These are phyloP conservation scores for Penicillium pulvis DNA, from an alignment of 495 filamentous ascomycete species.

Conservation along the genomic window DNA sequence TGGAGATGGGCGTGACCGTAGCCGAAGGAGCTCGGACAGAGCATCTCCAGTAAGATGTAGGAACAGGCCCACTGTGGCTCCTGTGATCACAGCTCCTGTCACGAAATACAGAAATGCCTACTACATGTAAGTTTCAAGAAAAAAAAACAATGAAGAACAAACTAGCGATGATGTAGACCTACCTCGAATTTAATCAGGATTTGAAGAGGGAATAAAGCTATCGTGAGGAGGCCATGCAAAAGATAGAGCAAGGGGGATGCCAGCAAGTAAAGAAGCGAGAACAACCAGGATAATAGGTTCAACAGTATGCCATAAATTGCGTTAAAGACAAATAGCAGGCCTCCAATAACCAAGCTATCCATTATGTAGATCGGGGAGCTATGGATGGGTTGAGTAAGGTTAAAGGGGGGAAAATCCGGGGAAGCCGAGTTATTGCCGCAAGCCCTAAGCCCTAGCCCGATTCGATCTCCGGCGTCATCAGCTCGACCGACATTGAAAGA, in stretches of 20 bases:
- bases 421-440: constrained; percentile 22
- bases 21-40: constrained; percentile 20
- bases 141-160: background rate
- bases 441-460: constrained; percentile 34
- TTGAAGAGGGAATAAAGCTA: constrained; percentile 40
- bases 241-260: constrained; percentile 51
- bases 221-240: constrained; percentile 34
- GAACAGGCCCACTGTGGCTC: constrained; percentile 22
- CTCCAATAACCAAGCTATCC: background rate
- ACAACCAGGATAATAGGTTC: constrained; percentile 34
- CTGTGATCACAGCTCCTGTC: constrained; percentile 24
- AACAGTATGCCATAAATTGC: constrained; percentile 1
- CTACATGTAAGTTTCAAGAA: constrained; percentile 9
- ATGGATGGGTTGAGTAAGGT: background rate
- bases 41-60: constrained; percentile 20
- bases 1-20: constrained; percentile 14
- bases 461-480: constrained; percentile 26
- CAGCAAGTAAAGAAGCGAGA: constrained; percentile 34
- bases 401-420: constrained; percentile 23
- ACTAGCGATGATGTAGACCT: constrained; percentile 4
- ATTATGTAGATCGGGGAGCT: constrained; percentile 1
- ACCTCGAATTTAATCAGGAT: constrained; percentile 67
- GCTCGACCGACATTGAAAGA: background rate
- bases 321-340: constrained; percentile 4
- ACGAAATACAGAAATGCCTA: constrained; percentile 31